Percentiles rank a stretch among this genome's conserved stretches.
Conservation (phyloP, 306 rosid species). For the Fragaria ananassa region DNA sequence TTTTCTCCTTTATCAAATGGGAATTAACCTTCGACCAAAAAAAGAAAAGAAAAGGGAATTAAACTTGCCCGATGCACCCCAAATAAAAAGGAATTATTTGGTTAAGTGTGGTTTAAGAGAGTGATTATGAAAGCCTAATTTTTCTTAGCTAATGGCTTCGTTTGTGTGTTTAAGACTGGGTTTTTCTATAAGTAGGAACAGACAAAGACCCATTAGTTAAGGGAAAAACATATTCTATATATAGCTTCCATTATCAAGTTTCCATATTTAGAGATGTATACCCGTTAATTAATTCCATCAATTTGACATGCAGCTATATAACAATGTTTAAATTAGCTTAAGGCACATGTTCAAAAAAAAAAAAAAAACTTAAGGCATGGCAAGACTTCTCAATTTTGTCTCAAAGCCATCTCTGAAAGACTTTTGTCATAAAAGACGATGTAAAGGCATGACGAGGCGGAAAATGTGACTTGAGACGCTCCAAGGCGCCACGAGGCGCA, state of each 20-base stretch:
- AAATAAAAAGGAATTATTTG: neutral
- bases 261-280: neutral
- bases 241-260: neutral
- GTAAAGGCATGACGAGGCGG: rapidly evolving
- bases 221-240: neutral
- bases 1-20: neutral
- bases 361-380: too few relatives aligned
- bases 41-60: too few relatives aligned
- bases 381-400: too few relatives aligned
- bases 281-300: neutral
- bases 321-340: too few relatives aligned
- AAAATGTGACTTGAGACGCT: too few relatives aligned
- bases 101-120: neutral
- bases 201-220: neutral
- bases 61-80: neutral
- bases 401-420: too few relatives aligned
- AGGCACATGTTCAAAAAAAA: too few relatives aligned
- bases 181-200: neutral
- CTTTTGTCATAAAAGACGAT: too few relatives aligned
- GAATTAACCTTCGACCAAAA: too few relatives aligned
- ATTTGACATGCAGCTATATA: neutral
- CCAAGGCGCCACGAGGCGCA: too few relatives aligned
- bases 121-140: neutral
- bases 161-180: neutral
- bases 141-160: neutral